Evolutionary conservation across 2,329 filamentous ascomycete species (phyloP).

Genomic region (Colletotrichum gloeosporioides): DNA sequence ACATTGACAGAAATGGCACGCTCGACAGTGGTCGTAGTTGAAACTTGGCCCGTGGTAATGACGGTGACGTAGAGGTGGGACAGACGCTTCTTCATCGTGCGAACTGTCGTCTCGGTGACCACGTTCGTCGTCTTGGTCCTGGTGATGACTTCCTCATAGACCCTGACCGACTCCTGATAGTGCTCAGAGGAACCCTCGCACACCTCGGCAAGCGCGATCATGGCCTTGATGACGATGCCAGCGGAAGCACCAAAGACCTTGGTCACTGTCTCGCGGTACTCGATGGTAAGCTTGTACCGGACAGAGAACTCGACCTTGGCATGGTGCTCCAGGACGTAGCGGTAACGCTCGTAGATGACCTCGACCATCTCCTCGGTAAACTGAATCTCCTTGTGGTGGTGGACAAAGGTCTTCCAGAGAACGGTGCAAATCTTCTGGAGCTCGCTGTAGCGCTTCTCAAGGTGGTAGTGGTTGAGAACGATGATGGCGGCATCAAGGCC

Average conservation of each 20-base stretch:
- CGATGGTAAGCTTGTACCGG: conserved; percentile 48
- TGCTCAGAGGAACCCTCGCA: conserved; percentile 50
- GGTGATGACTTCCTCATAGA: conserved; percentile 52
- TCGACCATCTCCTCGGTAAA: conserved; percentile 48
- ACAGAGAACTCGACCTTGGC: conserved; percentile 44
- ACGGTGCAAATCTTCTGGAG: conserved; percentile 49
- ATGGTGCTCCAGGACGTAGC: conserved; percentile 49
- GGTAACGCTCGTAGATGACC: conserved; percentile 48
- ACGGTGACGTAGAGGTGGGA: conserved; percentile 48
- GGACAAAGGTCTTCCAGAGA: conserved; percentile 43
- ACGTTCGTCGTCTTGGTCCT: conserved; percentile 38
- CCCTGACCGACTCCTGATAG: conserved; percentile 45
- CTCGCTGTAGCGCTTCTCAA: conserved; percentile 47
- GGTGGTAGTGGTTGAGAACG: conserved; percentile 49
- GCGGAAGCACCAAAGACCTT: conserved; percentile 36
- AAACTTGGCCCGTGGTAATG: conserved; percentile 40
- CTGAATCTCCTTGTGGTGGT: conserved; percentile 41
- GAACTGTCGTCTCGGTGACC: conserved; percentile 39
- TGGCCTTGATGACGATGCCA: conserved; percentile 32
- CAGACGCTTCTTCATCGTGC: conserved; percentile 53
- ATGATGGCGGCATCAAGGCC: conserved; percentile 51
- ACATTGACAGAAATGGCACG: conserved; percentile 35
- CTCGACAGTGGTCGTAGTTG: conserved; percentile 39
- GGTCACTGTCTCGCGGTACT: conserved; percentile 52
- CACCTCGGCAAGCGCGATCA: conserved; percentile 46